Conservation (phyloP, 768 basidiomycete genomes). For the Leccinum ochraceum region DNA sequence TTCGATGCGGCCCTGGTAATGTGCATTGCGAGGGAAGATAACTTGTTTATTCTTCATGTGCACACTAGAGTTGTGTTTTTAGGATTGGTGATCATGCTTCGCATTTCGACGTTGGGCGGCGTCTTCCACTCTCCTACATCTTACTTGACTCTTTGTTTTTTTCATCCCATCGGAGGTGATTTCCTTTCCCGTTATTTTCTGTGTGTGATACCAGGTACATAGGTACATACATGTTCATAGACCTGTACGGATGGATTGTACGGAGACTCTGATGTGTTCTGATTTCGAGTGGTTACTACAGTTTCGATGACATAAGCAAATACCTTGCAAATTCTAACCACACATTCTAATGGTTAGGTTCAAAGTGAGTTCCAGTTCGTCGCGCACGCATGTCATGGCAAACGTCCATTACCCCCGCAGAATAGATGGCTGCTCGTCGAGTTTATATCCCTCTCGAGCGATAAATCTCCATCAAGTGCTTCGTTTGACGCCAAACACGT, state of each 20-base stretch:
- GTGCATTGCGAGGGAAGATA: background rate
- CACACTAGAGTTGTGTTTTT: background rate
- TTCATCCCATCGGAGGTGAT: background rate
- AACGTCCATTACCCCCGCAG: conserved; percentile 38
- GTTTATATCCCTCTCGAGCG: conserved; percentile 53
- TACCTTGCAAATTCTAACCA: conserved; percentile 20
- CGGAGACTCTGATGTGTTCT: background rate
- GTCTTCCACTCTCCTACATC: no score
- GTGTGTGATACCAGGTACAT: conserved; percentile 10
- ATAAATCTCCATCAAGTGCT: conserved; percentile 4
- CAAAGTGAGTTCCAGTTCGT: conserved; percentile 44
- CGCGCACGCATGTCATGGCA: background rate
- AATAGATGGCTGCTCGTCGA: conserved; percentile 91
- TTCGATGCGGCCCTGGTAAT: no score
- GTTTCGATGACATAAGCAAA: conserved; percentile 17
- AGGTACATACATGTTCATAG: conserved; percentile 4
- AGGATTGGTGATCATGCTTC: background rate
- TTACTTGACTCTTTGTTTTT: background rate
- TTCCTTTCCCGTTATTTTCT: background rate
- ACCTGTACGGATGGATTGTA: background rate
- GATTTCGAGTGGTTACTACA: no score
- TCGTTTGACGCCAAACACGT: conserved; percentile 61
- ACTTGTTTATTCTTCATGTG: background rate
- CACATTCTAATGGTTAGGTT: conserved; percentile 48
- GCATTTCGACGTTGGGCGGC: background rate